Evolutionary conservation across 1,284 basidiomycete species (phyloP), one percentile per base, ranked within the genome.

Genomic region (Cryptococcus sp.): DNA sequence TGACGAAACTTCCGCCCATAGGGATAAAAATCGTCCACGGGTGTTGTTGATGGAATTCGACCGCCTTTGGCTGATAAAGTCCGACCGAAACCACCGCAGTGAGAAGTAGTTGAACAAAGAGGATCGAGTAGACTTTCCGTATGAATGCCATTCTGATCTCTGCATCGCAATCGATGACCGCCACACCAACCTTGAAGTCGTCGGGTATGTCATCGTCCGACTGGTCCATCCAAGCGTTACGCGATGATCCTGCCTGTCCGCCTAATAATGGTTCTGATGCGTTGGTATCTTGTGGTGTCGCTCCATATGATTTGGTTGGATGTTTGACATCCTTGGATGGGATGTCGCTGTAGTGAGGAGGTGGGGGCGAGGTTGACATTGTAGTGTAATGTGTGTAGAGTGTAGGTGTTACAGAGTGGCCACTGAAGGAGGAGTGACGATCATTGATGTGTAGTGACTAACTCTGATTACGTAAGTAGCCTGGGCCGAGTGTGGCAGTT

Each of bases 111-210:
- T 76, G 74, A 21, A 66, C 59, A 46, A 72, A 67, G 4, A 76
- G 66, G 52, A 73, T 75, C 47, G 70, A 66, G 52, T 71, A 71
- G 31, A 74, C 69, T 52, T 75, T 75, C 22, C 73, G 60, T 31
- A 77, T 67, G 60, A 76, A 77, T 0, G 66, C 71, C 48, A 72
- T 62, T 41, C 75, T 62, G 52, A 74, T 76, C 37, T 60, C 63
- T 34, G 68, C 62, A 52, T 74, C 74, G 55, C 74, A 75, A 55
- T 75, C 74, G 7, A 63, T 63, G 31, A 76, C 74, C n/a, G 57
- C 61, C 9, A 73, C 69, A 11, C 73, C 74, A 31, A 73, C 58
- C 53, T 75, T 76, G 63, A 75, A 72, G 51, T 74, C 73, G 46
- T 76, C 72, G 7, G 72, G 64, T 7, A 70, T 45, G 42, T 73